A percentile compares a stretch with the other conserved stretches of the same genome.
Conservation (phyloP, 176 grass and related monocot genomes). For the Miscanthus lutarioriparius region DNA sequence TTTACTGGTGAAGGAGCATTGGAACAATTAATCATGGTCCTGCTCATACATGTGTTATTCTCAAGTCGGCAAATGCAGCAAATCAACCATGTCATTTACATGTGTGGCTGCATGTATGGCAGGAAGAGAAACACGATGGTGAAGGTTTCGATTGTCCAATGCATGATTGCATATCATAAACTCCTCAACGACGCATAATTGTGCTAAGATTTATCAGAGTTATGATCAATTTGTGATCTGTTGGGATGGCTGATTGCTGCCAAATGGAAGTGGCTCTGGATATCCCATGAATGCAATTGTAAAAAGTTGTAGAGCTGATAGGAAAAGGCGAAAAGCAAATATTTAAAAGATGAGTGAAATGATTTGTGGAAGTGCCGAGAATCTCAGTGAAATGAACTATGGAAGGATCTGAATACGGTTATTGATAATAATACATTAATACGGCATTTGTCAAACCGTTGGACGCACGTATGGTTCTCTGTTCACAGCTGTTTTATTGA, state of each 20-base stretch:
- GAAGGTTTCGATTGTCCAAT: background rate
- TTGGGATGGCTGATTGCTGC: conserved; percentile 1
- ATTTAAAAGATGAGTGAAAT: background rate
- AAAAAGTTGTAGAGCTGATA: conserved; percentile 42
- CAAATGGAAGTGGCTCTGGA: background rate
- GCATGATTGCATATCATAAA: background rate
- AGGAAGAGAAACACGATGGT: background rate
- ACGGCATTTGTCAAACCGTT: background rate
- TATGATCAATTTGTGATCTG: background rate
- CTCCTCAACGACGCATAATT: background rate
- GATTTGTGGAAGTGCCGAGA: conserved; percentile 16
- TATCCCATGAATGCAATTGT: conserved; percentile 28
- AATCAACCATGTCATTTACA: background rate
- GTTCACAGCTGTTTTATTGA: background rate
- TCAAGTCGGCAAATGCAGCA: background rate
- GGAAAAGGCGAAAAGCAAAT: background rate
- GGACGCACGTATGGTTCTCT: background rate
- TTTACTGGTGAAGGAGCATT: background rate
- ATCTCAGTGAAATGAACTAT: background rate
- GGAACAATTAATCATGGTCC: background rate
- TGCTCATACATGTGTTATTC: background rate
- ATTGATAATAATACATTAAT: background rate
- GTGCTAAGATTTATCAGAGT: conserved; percentile 14
- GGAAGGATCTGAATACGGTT: background rate
- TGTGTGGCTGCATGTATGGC: background rate